These are phyloP conservation scores for Zygosaccharomyces pseudobailii DNA, from an alignment of 1,139 yeast species.

Conservation along the genomic window DNA sequence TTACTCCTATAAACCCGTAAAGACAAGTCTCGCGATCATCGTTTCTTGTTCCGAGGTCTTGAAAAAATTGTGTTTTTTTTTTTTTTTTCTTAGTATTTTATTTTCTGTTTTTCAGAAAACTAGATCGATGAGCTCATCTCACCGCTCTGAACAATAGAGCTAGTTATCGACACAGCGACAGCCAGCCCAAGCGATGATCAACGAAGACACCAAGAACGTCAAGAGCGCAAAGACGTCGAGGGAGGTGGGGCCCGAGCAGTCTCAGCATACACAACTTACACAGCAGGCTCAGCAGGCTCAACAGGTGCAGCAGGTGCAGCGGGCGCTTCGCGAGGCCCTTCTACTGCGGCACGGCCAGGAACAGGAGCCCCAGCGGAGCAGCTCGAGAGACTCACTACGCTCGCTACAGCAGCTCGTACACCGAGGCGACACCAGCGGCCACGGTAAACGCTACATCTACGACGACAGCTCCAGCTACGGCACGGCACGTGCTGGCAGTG, in stretches of 20 bases:
- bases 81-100: background rate
- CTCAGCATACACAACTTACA: background rate
- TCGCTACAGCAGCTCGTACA: conserved; percentile 16
- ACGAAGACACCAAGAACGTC: conserved; percentile 10
- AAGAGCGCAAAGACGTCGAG: background rate
- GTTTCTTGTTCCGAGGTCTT: background rate
- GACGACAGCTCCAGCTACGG: conserved; percentile 7
- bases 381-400: conserved; percentile 22
- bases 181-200: conserved; percentile 5
- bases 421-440: conserved; percentile 5
- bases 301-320: conserved; percentile 6
- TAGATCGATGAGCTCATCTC: conserved; percentile 1
- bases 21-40: background rate
- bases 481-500: background rate
- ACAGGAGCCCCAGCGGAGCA: conserved; percentile 5
- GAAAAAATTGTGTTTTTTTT: background rate
- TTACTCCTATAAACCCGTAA: too few relatives aligned
- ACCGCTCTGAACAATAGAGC: background rate
- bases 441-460: conserved; percentile 6
- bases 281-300: conserved; percentile 4
- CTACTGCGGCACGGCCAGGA: conserved; percentile 9
- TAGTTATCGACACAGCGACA: background rate
- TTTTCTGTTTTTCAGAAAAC: conserved; percentile 1
- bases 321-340: conserved; percentile 6
- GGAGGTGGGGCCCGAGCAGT: conserved; percentile 6